Evolutionary conservation across 495 filamentous ascomycete species (phyloP).

Genomic region (Hamigera avellanea): DNA sequence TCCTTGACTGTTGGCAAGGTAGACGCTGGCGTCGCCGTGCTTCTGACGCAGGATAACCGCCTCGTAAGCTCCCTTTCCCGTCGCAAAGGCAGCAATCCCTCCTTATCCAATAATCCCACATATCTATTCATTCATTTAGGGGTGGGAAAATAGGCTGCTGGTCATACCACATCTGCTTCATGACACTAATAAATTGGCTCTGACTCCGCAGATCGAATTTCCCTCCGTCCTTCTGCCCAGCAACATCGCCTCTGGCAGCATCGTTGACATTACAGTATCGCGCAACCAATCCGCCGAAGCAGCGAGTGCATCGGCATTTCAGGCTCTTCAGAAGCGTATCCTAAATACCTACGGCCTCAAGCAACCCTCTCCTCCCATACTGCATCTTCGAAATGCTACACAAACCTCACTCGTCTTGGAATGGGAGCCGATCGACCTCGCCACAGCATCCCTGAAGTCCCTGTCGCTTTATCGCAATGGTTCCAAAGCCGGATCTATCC

Average conservation of each 20-base stretch:
- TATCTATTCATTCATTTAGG: too few species aligned
- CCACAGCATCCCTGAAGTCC: slow-evolving; percentile 79
- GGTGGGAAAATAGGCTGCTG: too few species aligned
- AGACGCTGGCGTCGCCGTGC: slow-evolving; percentile 93
- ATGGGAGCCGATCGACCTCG: slow-evolving; percentile 92
- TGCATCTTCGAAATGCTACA: slow-evolving; percentile 89
- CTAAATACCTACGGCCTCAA: slow-evolving; percentile 71
- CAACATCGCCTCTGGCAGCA: slow-evolving; percentile 87
- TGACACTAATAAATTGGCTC: background rate
- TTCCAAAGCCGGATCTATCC: slow-evolving; percentile 90
- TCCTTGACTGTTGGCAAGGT: slow-evolving; percentile 98
- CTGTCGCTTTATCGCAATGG: slow-evolving; percentile 90
- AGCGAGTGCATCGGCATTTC: slow-evolving; percentile 60
- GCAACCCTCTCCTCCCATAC: slow-evolving; percentile 65
- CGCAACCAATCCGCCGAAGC: slow-evolving; percentile 74
- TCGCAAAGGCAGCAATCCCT: slow-evolving; percentile 1
- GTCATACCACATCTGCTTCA: too few species aligned
- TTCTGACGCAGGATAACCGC: slow-evolving; percentile 93
- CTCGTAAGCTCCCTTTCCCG: slow-evolving; percentile 49
- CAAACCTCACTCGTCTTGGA: slow-evolving; percentile 96
- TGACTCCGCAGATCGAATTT: slow-evolving; percentile 74
- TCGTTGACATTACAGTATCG: slow-evolving; percentile 93
- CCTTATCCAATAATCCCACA: too few species aligned
- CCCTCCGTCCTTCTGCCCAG: slow-evolving; percentile 93
- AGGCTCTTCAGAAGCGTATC: slow-evolving; percentile 76